phyloP scores from a whole-genome alignment of 2,329 filamentous ascomycete species.

The Dothideomycetes sp. region DNA sequence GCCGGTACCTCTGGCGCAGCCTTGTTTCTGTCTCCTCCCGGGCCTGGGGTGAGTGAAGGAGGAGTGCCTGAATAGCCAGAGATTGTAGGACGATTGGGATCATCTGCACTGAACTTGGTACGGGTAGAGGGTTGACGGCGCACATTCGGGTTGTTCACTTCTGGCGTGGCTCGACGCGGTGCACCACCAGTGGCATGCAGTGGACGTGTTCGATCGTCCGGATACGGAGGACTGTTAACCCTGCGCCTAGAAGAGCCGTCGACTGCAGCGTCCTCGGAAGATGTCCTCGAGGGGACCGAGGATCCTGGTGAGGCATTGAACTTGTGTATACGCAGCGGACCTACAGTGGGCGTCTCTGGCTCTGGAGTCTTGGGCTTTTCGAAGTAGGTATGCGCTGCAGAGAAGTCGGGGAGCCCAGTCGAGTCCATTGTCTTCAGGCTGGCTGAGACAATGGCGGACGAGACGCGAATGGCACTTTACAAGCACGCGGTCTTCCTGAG shows the following conservation, averaged over 20 bases:
- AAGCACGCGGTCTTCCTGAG: too few species aligned
- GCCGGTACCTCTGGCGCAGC: constrained; percentile 67
- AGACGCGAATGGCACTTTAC: too few species aligned
- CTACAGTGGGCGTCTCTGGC: constrained; percentile 60
- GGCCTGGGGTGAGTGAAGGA: constrained; percentile 16
- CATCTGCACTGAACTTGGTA: constrained; percentile 37
- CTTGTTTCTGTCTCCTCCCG: constrained; percentile 49
- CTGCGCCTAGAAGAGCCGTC: constrained; percentile 44
- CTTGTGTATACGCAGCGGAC: constrained; percentile 78
- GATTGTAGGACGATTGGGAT: constrained; percentile 40
- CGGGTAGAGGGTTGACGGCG: constrained; percentile 20
- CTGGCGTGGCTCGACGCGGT: constrained; percentile 27
- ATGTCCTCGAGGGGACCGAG: constrained; percentile 43
- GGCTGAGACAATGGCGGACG: too few species aligned
- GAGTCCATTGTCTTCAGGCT: too few species aligned
- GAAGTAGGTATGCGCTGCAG: constrained; percentile 46
- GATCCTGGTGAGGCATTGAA: constrained; percentile 41
- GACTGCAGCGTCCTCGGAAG: constrained; percentile 54
- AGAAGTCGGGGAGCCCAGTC: too few species aligned
- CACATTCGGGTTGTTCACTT: constrained; percentile 18
- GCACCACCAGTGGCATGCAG: constrained; percentile 28
- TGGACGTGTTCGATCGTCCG: constrained; percentile 29
- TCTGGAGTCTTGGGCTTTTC: constrained; percentile 23
- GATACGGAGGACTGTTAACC: constrained; percentile 46
- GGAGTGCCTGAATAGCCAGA: constrained; percentile 35